phyloP scores from a whole-genome alignment of 768 basidiomycete species.

The Pisolithus microcarpus region DNA sequence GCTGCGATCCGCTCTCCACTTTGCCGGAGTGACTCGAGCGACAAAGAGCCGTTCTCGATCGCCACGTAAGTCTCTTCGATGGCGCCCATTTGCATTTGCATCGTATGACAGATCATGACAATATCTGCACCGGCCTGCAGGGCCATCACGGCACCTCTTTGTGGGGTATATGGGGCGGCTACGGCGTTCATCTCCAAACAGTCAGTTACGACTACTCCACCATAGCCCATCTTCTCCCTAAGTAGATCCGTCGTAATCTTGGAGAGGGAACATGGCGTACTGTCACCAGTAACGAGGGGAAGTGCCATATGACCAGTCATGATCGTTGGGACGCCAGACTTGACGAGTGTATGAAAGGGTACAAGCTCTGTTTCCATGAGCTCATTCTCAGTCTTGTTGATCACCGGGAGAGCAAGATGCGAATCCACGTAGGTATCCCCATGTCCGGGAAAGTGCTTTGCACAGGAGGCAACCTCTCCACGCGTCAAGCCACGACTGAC shows the following conservation, averaged over 20 bases:
- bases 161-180: constrained; percentile 31
- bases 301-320: constrained; percentile 76
- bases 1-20: constrained; percentile 41
- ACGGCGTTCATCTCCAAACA: constrained; percentile 76
- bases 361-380: constrained; percentile 46
- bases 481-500: constrained; percentile 42
- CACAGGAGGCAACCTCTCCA: constrained; percentile 49
- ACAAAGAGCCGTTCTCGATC: constrained; percentile 37
- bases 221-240: constrained; percentile 42
- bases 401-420: constrained; percentile 57
- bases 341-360: constrained; percentile 47
- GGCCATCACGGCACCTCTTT: constrained; percentile 45
- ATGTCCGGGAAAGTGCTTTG: constrained; percentile 71
- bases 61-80: constrained; percentile 47
- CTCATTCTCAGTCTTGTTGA: constrained; percentile 40
- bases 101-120: constrained; percentile 69
- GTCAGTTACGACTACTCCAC: constrained; percentile 63
- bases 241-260: constrained; percentile 48
- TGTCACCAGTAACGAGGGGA: constrained; percentile 40
- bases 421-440: constrained; percentile 70
- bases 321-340: constrained; percentile 41
- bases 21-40: constrained; percentile 29
- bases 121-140: constrained; percentile 62
- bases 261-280: constrained; percentile 56
- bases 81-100: constrained; percentile 45